Evolutionary conservation across 2,329 filamentous ascomycete species (phyloP).

Genomic region (Calonectria pseudoreteaudii): DNA sequence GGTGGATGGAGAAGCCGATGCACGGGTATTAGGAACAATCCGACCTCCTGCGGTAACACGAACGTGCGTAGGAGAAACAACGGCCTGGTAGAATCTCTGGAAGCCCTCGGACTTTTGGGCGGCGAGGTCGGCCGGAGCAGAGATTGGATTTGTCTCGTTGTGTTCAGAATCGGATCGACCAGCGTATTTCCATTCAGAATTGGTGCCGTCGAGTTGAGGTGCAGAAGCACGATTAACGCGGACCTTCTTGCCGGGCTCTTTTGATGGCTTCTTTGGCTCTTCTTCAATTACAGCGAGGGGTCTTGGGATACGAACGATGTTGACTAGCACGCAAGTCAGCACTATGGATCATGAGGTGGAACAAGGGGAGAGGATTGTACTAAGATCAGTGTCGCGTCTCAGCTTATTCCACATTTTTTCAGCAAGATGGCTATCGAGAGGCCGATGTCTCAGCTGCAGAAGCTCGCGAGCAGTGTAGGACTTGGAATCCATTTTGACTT

Average conservation of each 20-base stretch:
- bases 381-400: conserved; percentile 53
- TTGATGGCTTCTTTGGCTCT: conserved; percentile 36
- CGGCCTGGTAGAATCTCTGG: conserved; percentile 74
- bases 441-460: conserved; percentile 48
- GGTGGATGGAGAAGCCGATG: conserved; percentile 62
- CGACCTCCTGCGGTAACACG: conserved; percentile 75
- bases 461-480: conserved; percentile 60
- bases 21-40: conserved; percentile 74
- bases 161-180: conserved; percentile 59
- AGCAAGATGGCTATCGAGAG: conserved; percentile 42
- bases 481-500: conserved; percentile 55
- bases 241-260: conserved; percentile 11
- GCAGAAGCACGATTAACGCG: conserved; percentile 32
- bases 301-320: conserved; percentile 47
- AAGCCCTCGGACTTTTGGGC: conserved; percentile 75
- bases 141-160: conserved; percentile 59
- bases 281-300: conserved; percentile 48
- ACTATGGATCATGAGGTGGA: not conserved
- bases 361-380: conserved; percentile 45
- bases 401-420: conserved; percentile 49
- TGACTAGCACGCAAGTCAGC: conserved; percentile 38
- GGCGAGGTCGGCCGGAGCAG: conserved; percentile 63
- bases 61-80: conserved; percentile 75
- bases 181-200: conserved; percentile 58
- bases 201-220: conserved; percentile 54